Conservation (phyloP, 2,329 filamentous ascomycete species). For the Raffaelea deltoideospora region DNA sequence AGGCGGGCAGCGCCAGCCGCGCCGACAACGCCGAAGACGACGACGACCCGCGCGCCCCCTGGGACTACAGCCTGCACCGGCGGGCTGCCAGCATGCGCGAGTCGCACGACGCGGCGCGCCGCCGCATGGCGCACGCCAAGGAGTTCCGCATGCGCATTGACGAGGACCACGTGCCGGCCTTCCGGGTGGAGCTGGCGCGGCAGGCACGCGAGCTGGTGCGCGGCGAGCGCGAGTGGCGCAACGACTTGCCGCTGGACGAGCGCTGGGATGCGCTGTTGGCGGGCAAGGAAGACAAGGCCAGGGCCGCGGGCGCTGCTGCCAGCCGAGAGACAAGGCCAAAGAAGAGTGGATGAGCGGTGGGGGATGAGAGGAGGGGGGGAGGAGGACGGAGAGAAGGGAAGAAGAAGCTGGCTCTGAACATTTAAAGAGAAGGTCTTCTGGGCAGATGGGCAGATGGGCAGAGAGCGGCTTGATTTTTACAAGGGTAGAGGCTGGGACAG, state of each 20-base stretch:
- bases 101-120: conserved; percentile 12
- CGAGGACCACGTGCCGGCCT: conserved; percentile 21
- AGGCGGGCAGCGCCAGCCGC: neutral
- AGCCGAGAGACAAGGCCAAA: no score
- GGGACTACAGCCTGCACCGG: conserved; percentile 46
- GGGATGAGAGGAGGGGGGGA: no score
- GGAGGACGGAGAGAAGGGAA: no score
- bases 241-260: conserved; percentile 8
- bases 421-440: no score
- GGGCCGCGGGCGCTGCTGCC: no score
- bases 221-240: conserved; percentile 46
- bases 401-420: no score
- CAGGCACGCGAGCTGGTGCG: conserved; percentile 49
- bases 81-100: conserved; percentile 12
- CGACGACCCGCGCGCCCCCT: conserved; percentile 25
- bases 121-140: conserved; percentile 9
- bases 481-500: no score
- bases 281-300: no score
- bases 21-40: conserved; percentile 6
- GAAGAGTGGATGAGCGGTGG: no score
- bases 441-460: no score
- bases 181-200: conserved; percentile 27
- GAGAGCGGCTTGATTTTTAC: no score
- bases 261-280: neutral
- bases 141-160: conserved; percentile 15